Evolutionary conservation across 192 early-diverging fungal genomes (phyloP), one percentile per base, ranked within the genome.

Genomic region (Glomus cerebriforme): DNA sequence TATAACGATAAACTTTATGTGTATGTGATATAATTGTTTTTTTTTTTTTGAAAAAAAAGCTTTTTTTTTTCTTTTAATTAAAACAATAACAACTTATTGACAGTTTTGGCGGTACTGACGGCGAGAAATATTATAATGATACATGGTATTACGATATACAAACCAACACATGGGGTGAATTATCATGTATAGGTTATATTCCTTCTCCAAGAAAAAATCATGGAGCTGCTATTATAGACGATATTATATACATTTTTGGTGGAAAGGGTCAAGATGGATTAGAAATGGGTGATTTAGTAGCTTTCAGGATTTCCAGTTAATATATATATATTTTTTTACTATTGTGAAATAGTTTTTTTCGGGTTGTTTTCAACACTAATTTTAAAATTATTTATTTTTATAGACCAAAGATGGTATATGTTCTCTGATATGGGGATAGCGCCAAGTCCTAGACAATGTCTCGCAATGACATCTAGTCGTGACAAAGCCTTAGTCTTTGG

Each of bases 231-330:
- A 60, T 89, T 0, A 79, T 88, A 2, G 86, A 84, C 15, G 89
- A 87, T 34, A 80, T 84, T 17, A 82, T 90, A 62, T 90, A 90
- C 69, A 75, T 90, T n/a, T 86, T 84, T 80, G 89, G 89, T 59
- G 89, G 89, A 15, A 83, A 79, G 77, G 79, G 77, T 59, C 59
- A 75, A 9, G 84, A 86, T 35, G 86, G 85, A 15, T 62, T 83
- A 35, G 72, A 85, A 8, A 80, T 88, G 7, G 79, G 82, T 17
- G 89, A 90, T 59, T 64, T 90, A 17, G 86, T 75, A 45, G 88
- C 88, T 4, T 89, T 88, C 79, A 82, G 79, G 32, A 84, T 90
- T 15, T 82, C 67, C 45, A 86, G 86, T 87, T 80, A 65, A 79
- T 79, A 70, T 70, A n/a, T 26, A 12, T 62, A 27, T 63, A 15